Evolutionary conservation across 257 asterid genomes (phyloP).

Genomic region (Solanum dulcamara): DNA sequence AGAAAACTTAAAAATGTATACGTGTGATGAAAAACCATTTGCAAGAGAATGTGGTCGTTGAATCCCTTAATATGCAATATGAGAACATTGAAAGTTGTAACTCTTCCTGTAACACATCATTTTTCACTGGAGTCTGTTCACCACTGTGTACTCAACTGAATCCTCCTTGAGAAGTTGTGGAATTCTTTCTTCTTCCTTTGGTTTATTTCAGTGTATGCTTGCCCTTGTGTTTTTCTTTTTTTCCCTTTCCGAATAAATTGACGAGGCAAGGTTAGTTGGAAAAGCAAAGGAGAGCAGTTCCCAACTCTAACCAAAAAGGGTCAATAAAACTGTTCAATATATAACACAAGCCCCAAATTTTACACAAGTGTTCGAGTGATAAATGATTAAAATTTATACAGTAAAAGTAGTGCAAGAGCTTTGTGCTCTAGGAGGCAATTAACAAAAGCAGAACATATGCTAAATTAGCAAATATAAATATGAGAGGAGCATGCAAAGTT

Average conservation of each 20-base stretch:
- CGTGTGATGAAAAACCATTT: not conserved
- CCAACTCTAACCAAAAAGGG: not conserved
- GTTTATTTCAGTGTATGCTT: not conserved
- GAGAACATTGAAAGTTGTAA: not conserved
- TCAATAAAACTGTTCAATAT: not conserved
- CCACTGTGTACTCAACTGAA: not conserved
- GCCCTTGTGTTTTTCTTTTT: not conserved
- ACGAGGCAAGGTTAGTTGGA: not conserved
- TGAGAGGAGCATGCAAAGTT: not conserved
- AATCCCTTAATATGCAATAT: not conserved
- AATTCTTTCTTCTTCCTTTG: not conserved
- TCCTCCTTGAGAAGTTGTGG: not conserved
- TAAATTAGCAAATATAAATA: not conserved
- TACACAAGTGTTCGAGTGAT: not conserved
- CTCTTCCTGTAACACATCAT: not conserved
- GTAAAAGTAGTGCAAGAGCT: not conserved
- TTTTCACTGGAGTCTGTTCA: not conserved
- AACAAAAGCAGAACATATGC: not conserved
- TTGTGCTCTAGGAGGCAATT: not conserved
- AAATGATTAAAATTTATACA: not conserved
- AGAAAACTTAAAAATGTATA: not conserved
- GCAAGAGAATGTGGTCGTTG: not conserved
- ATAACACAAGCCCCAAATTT: not conserved
- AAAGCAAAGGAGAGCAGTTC: not conserved
- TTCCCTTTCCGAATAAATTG: not conserved